These are phyloP conservation scores for Botryotinia globosa DNA, from an alignment of 2,329 filamentous ascomycete genomes.

Conservation along the genomic window DNA sequence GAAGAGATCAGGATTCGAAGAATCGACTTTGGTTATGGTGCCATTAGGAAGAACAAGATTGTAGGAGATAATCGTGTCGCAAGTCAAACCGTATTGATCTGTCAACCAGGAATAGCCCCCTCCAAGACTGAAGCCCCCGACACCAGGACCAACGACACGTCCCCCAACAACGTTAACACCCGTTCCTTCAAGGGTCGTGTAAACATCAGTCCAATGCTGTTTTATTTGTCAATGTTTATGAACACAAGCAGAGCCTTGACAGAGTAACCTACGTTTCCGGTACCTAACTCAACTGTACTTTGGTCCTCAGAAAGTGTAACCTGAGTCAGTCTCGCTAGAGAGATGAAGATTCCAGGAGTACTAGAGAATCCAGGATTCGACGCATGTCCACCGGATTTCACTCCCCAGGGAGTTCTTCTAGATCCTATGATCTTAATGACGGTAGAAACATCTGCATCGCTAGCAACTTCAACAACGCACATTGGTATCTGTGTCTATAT, in stretches of 20 bases:
- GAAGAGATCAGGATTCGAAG: conserved; percentile 36
- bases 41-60: conserved; percentile 37
- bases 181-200: conserved; percentile 21
- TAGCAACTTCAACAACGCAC: conserved; percentile 35
- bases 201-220: conserved; percentile 27
- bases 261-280: conserved; percentile 26
- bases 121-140: conserved; percentile 41
- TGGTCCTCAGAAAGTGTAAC: conserved; percentile 23
- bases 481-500: conserved; percentile 26
- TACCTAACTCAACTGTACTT: conserved; percentile 24
- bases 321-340: conserved; percentile 21
- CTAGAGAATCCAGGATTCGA: conserved; percentile 29
- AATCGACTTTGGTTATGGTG: conserved; percentile 35
- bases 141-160: conserved; percentile 33
- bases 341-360: conserved; percentile 31
- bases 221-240: background rate
- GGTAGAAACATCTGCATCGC: conserved; percentile 31
- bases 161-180: conserved; percentile 27
- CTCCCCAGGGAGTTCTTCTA: conserved; percentile 37
- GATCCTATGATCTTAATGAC: conserved; percentile 33
- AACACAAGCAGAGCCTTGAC: background rate
- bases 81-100: conserved; percentile 38
- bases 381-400: conserved; percentile 43
- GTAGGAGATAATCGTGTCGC: conserved; percentile 35
- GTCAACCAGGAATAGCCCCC: conserved; percentile 36